Base-by-base conservation (phyloP, 2,329 filamentous ascomycete genomes). In the Paecilomyces variotii region DNA sequence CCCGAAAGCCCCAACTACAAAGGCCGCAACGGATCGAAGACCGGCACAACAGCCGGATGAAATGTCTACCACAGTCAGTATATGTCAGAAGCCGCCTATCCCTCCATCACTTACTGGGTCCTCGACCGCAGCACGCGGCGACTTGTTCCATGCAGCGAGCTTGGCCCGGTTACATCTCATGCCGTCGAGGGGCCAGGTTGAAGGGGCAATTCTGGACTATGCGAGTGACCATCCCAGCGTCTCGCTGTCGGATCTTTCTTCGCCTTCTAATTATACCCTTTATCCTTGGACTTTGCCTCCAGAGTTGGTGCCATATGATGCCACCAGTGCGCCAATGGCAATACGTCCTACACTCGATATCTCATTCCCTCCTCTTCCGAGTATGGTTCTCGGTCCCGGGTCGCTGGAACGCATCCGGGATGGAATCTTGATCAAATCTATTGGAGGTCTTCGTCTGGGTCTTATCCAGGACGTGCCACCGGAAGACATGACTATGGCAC, bases 281-380 rank as follows among this genome's bases (percentile, higher is more conserved):
- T 97, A 91, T 68, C 94, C 94, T 0, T 97, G 93, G 93, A 97
- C 94, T 0, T 78, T 99, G 0, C 93, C 94, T 0, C 78, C 80
- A 0, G 81, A 84, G 27, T 80, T 96, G 65, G 81, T 97, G 2
- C 91, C 92, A 0, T 74, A 78, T 9, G 85, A 95, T 67, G 93
- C 89, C 0, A 87, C 82, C n/a, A 96, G 90, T 64, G 82, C 87
- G 3, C 84, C 83, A 11, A 87, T 96, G 63, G 81, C 85, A 4
- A 80, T 86, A 58, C 87, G 88, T 19, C 80, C 87, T 9, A 88
- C 90, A 2, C 86, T 94, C 56, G 86, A 87, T 57, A 80, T 88
- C 3, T 84, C 85, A 0, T 88, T 88, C 67, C 85, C 85, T 9
- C 78, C 80, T 50, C 71, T 84, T 45, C 78, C 79, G 9, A 81